Conservation (phyloP, 2,329 filamentous ascomycete species). For the Neonectria hederae region DNA sequence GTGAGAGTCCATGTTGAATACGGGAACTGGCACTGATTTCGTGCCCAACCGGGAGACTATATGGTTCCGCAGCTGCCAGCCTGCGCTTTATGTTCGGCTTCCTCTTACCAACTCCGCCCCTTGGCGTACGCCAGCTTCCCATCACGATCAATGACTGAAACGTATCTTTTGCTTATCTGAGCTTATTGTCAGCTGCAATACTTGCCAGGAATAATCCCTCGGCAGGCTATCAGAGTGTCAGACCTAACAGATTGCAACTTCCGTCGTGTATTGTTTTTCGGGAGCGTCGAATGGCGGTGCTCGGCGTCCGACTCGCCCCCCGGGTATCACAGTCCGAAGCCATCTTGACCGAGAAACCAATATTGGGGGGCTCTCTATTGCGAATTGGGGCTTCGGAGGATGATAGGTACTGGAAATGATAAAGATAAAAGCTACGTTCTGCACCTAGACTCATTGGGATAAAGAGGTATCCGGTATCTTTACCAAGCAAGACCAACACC, state of each 20-base stretch:
- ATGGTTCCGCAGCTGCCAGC: not conserved
- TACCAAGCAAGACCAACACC: not conserved
- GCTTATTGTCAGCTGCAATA: slow-evolving; percentile 13
- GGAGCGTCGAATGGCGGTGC: slow-evolving; percentile 23
- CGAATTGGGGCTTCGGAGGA: not conserved
- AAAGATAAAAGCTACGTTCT: slow-evolving; percentile 21
- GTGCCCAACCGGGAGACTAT: slow-evolving; percentile 11
- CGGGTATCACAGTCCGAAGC: slow-evolving; percentile 11
- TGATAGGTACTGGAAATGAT: not conserved
- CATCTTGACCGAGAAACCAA: slow-evolving; percentile 5
- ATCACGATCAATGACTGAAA: not conserved
- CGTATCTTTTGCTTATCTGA: not conserved
- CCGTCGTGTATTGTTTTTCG: slow-evolving; percentile 23
- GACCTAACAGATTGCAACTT: slow-evolving; percentile 1
- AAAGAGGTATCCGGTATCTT: not conserved
- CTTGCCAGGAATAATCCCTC: not conserved
- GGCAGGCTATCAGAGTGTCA: not conserved
- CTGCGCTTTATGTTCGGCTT: slow-evolving; percentile 1
- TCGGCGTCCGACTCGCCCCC: slow-evolving; percentile 35
- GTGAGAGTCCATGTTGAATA: slow-evolving; percentile 13
- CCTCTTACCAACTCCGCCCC: not conserved
- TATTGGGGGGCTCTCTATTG: not conserved
- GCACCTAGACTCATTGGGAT: not conserved
- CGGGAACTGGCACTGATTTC: not conserved
- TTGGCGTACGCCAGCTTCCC: not conserved